These are phyloP conservation scores for Rhynchospora pubera DNA, from an alignment of 176 grass and related monocot genomes.

Conservation along the genomic window DNA sequence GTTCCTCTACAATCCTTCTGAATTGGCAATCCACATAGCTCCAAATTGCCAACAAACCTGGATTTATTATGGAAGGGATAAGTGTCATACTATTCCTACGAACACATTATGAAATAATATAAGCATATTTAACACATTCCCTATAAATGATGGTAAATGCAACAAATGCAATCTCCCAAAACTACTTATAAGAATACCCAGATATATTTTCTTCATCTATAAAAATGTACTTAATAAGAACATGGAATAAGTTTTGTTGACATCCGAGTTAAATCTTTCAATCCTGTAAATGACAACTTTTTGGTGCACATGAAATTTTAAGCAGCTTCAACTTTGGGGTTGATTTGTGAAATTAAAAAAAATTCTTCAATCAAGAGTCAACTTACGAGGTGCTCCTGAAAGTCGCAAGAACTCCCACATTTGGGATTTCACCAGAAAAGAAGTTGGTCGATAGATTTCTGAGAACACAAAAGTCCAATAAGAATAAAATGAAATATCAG, in stretches of 20 bases:
- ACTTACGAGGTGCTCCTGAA: conserved; percentile 93
- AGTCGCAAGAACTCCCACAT: conserved; percentile 72
- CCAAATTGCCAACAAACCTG: conserved; percentile 98
- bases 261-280: not conserved
- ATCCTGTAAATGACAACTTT: not conserved
- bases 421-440: conserved; percentile 89
- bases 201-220: not conserved
- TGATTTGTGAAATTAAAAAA: not conserved
- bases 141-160: not conserved
- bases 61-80: not conserved
- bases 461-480: not conserved
- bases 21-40: conserved; percentile 81
- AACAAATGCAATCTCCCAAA: not conserved
- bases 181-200: not conserved
- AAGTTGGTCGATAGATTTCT: conserved; percentile 94
- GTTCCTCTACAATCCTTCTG: conserved; percentile 67
- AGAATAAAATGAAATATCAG: not conserved
- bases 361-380: not conserved
- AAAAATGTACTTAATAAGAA: not conserved
- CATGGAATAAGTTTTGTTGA: not conserved
- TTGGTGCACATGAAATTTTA: not conserved
- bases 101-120: not conserved
- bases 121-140: not conserved
- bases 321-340: not conserved
- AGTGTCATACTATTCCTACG: not conserved